Evolutionary conservation across 2,329 filamentous ascomycete genomes (phyloP).

Genomic region (Cadophora sp.): DNA sequence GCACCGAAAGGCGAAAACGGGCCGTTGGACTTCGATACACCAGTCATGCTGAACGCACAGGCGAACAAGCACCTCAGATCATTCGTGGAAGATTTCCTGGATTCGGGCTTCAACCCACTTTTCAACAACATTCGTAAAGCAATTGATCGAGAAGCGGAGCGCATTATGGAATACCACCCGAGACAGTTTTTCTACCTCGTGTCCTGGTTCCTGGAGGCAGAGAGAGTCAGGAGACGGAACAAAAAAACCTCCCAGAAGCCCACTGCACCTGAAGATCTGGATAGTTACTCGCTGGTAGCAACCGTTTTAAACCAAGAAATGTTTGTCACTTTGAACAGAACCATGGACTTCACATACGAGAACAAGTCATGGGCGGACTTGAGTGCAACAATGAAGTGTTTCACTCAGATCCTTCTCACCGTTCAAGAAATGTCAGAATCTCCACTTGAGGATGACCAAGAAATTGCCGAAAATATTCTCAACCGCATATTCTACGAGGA

Average conservation of each 20-base stretch:
- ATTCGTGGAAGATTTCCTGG: constrained; percentile 93
- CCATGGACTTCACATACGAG: constrained; percentile 80
- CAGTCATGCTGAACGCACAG: constrained; percentile 70
- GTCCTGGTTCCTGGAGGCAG: constrained; percentile 90
- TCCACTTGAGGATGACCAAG: constrained; percentile 87
- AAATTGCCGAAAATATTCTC: constrained; percentile 96
- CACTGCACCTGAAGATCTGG: constrained; percentile 59
- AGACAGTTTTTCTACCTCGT: constrained; percentile 92
- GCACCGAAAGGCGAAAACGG: constrained; percentile 66
- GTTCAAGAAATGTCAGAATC: constrained; percentile 92
- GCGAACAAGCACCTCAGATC: constrained; percentile 79
- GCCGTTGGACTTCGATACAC: constrained; percentile 77
- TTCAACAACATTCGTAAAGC: constrained; percentile 87
- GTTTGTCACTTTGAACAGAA: constrained; percentile 85
- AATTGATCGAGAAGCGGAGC: constrained; percentile 86
- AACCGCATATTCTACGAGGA: constrained; percentile 99
- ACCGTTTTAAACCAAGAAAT: constrained; percentile 93
- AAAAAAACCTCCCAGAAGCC: constrained; percentile 61
- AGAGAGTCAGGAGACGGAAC: constrained; percentile 71
- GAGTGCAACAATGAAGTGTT: constrained; percentile 88
- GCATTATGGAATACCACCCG: constrained; percentile 77
- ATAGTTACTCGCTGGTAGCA: constrained; percentile 86
- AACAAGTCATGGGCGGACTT: constrained; percentile 88
- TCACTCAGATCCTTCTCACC: constrained; percentile 91
- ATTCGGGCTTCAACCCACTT: constrained; percentile 92